Evolutionary conservation across 352 stramenopile species (phyloP).

Genomic region (Pythium apleroticum): DNA sequence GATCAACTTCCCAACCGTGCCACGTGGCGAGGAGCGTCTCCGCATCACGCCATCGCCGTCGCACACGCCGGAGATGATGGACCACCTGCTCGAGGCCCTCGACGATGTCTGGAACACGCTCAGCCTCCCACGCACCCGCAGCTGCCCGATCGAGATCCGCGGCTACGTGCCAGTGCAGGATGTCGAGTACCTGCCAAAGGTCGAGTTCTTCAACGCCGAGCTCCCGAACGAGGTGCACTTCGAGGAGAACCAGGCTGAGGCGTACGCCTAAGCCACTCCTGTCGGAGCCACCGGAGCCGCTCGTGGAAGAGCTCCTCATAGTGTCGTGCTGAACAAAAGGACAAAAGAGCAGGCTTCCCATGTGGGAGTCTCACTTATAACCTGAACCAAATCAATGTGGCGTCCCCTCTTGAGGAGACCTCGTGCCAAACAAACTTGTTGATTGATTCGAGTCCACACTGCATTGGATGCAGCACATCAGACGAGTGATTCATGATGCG

Average conservation of each 20-base stretch:
- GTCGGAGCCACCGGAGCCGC: background rate
- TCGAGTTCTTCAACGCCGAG: constrained; percentile 73
- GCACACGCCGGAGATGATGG: constrained; percentile 89
- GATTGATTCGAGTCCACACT: background rate
- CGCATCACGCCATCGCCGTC: constrained; percentile 84
- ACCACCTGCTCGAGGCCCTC: constrained; percentile 77
- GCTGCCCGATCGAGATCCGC: constrained; percentile 33
- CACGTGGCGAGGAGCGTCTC: constrained; percentile 87
- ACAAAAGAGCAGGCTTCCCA: background rate
- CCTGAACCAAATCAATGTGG: constrained; percentile 4
- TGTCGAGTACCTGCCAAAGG: constrained; percentile 76
- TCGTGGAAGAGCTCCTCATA: constrained; percentile 3
- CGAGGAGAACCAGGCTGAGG: constrained; percentile 37
- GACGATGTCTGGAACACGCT: constrained; percentile 88
- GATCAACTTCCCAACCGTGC: constrained; percentile 92
- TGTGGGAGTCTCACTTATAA: background rate
- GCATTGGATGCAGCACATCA: background rate
- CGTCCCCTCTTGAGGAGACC: constrained; percentile 5
- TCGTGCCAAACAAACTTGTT: background rate
- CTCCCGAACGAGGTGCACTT: constrained; percentile 43
- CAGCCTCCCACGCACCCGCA: constrained; percentile 53
- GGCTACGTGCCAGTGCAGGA: constrained; percentile 47
- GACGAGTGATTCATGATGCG: background rate
- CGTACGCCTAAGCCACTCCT: constrained; percentile 42
- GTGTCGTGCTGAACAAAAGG: constrained; percentile 3